These are phyloP conservation scores for Micractinium sp. DNA, from an alignment of 139 green algal species.

Conservation along the genomic window DNA sequence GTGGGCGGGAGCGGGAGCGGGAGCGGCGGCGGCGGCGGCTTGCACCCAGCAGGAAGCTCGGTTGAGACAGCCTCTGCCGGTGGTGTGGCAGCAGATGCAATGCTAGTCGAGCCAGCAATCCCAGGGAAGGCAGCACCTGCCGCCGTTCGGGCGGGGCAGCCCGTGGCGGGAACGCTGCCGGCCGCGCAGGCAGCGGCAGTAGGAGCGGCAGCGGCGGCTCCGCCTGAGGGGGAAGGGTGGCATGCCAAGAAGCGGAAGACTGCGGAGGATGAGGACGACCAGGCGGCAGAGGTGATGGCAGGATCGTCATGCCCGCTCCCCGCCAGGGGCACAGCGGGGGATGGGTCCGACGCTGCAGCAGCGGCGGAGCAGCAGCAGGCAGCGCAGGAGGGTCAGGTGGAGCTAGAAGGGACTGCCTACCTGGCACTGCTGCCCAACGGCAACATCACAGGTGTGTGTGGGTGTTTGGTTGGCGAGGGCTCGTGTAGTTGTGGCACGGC, in stretches of 20 bases:
- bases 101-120: not conserved
- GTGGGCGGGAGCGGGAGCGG: not conserved
- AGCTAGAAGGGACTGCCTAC: constrained; percentile 21
- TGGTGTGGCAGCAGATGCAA: not conserved
- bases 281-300: not conserved
- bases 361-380: not conserved
- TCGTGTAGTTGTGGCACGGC: not conserved
- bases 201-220: not conserved
- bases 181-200: too few relatives aligned
- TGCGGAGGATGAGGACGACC: not conserved
- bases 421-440: constrained; percentile 20
- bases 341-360: not conserved
- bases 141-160: too few relatives aligned
- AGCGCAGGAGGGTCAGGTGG: not conserved
- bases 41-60: too few relatives aligned
- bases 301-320: not conserved
- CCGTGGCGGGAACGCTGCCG: not conserved
- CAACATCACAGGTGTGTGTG: constrained; percentile 13
- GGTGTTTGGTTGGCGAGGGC: not conserved
- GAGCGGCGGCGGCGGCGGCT: too few relatives aligned
- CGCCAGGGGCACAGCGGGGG: not conserved
- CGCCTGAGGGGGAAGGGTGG: not conserved
- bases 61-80: not conserved
- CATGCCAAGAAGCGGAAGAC: constrained; percentile 16
- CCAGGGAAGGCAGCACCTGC: not conserved